Conservation (phyloP, 495 filamentous ascomycete genomes). For the Hypoxylon rickii region DNA sequence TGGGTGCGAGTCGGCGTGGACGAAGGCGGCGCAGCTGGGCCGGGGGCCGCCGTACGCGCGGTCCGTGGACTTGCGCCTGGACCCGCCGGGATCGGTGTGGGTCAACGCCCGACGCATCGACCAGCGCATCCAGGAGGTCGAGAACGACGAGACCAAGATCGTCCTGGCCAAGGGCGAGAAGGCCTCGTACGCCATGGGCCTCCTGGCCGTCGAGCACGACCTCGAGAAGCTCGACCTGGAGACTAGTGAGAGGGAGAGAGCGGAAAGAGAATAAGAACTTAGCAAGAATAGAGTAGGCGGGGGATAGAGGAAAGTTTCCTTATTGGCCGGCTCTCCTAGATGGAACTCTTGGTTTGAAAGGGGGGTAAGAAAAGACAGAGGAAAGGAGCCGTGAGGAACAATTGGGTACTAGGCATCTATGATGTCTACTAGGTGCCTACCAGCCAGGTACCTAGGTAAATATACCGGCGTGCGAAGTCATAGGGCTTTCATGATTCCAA, state of each 20-base stretch:
- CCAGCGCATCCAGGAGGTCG: constrained; percentile 45
- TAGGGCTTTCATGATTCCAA: constrained; percentile 9
- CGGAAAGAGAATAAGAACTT: constrained; percentile 5
- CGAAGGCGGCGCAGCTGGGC: constrained; percentile 68
- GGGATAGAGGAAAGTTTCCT: not conserved
- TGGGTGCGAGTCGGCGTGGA: constrained; percentile 85
- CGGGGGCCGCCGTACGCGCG: constrained; percentile 73
- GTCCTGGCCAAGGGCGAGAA: constrained; percentile 54
- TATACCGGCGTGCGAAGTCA: too few relatives aligned
- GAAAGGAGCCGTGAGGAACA: not conserved
- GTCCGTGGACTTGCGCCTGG: constrained; percentile 44
- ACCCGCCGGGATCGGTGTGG: constrained; percentile 44
- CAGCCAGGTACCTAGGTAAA: too few relatives aligned
- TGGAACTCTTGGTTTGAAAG: not conserved
- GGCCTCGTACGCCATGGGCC: constrained; percentile 57
- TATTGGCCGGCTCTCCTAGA: too few relatives aligned
- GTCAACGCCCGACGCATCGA: constrained; percentile 48
- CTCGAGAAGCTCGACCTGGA: constrained; percentile 53
- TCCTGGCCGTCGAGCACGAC: constrained; percentile 57
- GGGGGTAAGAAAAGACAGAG: not conserved
- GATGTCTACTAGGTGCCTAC: too few relatives aligned
- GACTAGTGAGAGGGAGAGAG: constrained; percentile 17
- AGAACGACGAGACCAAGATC: constrained; percentile 38
- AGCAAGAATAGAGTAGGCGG: not conserved
- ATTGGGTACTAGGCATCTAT: too few relatives aligned